Conservation (phyloP, 352 stramenopile genomes). For the Pythium aquatile region DNA sequence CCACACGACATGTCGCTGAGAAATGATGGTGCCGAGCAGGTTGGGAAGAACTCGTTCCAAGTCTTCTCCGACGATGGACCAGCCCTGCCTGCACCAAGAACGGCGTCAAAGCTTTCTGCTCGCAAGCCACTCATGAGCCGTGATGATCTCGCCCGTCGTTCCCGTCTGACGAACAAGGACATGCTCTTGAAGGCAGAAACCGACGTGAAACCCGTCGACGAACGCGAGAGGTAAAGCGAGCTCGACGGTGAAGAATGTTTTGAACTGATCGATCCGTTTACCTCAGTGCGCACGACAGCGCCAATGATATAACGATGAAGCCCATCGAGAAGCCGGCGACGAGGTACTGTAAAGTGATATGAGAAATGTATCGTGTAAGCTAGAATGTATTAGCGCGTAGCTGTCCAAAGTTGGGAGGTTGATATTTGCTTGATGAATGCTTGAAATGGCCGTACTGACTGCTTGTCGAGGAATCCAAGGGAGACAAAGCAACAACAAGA, state of each 20-base stretch:
- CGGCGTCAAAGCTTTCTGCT: conserved; percentile 23
- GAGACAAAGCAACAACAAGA: not conserved
- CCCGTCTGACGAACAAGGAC: conserved; percentile 78
- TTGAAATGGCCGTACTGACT: not conserved
- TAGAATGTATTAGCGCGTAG: conserved; percentile 11
- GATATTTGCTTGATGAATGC: not conserved
- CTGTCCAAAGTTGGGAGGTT: not conserved
- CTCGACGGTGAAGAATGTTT: not conserved
- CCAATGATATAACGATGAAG: conserved; percentile 7
- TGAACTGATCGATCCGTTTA: conserved; percentile 16
- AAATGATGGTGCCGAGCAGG: conserved; percentile 41
- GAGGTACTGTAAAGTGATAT: conserved; percentile 30
- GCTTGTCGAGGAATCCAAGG: not conserved
- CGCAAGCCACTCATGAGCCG: conserved; percentile 66
- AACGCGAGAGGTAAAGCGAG: conserved; percentile 18
- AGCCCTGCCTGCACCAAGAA: conserved; percentile 5
- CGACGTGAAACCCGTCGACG: conserved; percentile 12
- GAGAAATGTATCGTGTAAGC: conserved; percentile 9
- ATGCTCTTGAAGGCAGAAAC: conserved; percentile 55
- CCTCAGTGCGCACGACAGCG: conserved; percentile 1
- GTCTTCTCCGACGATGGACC: conserved; percentile 45
- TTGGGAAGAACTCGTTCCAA: conserved; percentile 43
- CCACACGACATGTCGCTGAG: conserved; percentile 47
- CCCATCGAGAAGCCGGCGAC: conserved; percentile 2
- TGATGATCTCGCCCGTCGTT: conserved; percentile 59